phyloP scores from a whole-genome alignment of 345 rosid genomes.

The Citropsis articulata region DNA sequence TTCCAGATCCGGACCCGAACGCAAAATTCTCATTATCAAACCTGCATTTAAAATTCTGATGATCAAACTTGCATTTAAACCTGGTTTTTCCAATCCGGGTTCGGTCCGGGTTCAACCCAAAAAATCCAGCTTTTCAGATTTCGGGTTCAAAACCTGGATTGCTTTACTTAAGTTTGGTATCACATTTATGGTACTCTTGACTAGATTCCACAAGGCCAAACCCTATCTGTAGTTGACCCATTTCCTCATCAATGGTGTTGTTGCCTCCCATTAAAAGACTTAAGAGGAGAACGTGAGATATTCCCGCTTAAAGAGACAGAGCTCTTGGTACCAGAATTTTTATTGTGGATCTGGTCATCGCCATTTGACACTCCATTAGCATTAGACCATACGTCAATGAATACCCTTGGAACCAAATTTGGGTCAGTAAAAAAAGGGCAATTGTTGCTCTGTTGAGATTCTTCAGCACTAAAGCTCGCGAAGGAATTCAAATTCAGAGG shows the following conservation, averaged over 20 bases:
- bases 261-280: constrained; percentile 52
- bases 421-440: constrained; percentile 20
- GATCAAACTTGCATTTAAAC: too few relatives aligned
- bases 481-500: constrained; percentile 25
- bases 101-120: too few relatives aligned
- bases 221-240: constrained; percentile 40
- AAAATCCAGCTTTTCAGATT: too few relatives aligned
- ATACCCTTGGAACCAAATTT: constrained; percentile 37
- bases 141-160: too few relatives aligned
- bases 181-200: constrained; percentile 24
- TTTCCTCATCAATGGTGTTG: constrained; percentile 31
- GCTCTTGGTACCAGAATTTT: constrained; percentile 22
- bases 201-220: constrained; percentile 28
- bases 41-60: too few relatives aligned
- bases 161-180: constrained; percentile 2
- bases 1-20: too few relatives aligned
- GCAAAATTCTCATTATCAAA: too few relatives aligned
- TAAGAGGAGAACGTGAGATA: constrained; percentile 39
- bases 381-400: constrained; percentile 58
- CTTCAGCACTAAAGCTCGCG: constrained; percentile 13
- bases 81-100: too few relatives aligned
- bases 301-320: constrained; percentile 38
- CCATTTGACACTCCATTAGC: constrained; percentile 21
- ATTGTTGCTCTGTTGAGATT: constrained; percentile 10
- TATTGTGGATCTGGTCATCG: neutral